Evolutionary conservation across 352 stramenopile species (phyloP).

Genomic region (Aphanomyces invadans): DNA sequence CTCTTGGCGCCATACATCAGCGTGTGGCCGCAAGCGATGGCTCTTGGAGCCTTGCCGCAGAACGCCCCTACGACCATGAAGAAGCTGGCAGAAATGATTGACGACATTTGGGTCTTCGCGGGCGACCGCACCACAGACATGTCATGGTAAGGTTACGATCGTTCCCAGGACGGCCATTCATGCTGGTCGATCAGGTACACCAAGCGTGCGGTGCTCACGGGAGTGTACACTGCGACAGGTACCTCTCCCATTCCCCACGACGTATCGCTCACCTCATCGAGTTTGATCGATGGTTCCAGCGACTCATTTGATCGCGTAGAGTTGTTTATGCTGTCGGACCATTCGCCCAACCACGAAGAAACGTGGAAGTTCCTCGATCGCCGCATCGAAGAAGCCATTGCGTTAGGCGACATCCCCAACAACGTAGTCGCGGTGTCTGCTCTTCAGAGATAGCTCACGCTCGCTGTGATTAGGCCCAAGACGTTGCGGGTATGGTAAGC

Average conservation of each 20-base stretch:
- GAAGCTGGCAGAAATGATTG: slow-evolving; percentile 56
- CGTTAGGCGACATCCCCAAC: slow-evolving; percentile 65
- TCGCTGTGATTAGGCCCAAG: slow-evolving; percentile 44
- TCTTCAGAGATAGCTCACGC: background rate
- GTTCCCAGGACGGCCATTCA: too few relatives aligned
- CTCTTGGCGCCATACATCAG: slow-evolving; percentile 50
- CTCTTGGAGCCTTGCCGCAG: slow-evolving; percentile 56
- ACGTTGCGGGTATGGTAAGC: slow-evolving; percentile 67
- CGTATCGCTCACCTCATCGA: background rate
- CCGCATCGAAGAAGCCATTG: slow-evolving; percentile 72
- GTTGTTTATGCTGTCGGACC: slow-evolving; percentile 78
- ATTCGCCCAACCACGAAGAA: slow-evolving; percentile 60
- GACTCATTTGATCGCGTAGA: slow-evolving; percentile 28
- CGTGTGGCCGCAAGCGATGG: slow-evolving; percentile 48
- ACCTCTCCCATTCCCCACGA: background rate
- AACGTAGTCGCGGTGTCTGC: slow-evolving; percentile 42
- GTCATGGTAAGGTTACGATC: slow-evolving; percentile 84
- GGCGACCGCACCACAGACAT: slow-evolving; percentile 77
- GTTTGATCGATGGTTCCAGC: background rate
- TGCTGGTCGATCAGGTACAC: slow-evolving; percentile 28
- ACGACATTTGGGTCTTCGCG: slow-evolving; percentile 85
- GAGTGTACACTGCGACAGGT: slow-evolving; percentile 63
- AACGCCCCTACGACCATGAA: slow-evolving; percentile 65
- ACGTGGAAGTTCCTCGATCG: slow-evolving; percentile 78
- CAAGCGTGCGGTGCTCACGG: slow-evolving; percentile 70